These are phyloP conservation scores for Amylocystis lapponica DNA, from an alignment of 768 basidiomycete genomes.

Conservation along the genomic window DNA sequence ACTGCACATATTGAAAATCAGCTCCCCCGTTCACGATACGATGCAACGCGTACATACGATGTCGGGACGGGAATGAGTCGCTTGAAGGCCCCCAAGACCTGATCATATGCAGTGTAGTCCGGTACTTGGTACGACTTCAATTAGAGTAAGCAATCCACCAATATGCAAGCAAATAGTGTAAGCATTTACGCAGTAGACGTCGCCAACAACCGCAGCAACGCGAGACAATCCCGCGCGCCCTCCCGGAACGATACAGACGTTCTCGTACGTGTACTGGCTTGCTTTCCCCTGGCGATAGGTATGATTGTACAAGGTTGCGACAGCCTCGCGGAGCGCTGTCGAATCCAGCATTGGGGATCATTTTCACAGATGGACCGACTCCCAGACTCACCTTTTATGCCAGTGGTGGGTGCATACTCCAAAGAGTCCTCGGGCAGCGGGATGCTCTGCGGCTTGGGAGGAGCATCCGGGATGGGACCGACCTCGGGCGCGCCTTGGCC, in stretches of 20 bases:
- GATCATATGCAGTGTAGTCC: slow-evolving; percentile 88
- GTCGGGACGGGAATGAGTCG: slow-evolving; percentile 89
- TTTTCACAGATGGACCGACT: not conserved
- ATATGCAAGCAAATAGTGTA: slow-evolving; percentile 4
- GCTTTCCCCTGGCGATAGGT: slow-evolving; percentile 77
- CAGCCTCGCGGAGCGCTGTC: slow-evolving; percentile 77
- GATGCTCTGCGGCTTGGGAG: slow-evolving; percentile 59
- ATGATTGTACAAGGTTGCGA: slow-evolving; percentile 84
- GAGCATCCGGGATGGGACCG: slow-evolving; percentile 74
- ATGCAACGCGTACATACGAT: slow-evolving; percentile 45
- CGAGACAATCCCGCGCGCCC: slow-evolving; percentile 87
- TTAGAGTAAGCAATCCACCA: slow-evolving; percentile 5
- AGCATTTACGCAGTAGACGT: slow-evolving; percentile 57
- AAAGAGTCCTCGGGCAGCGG: slow-evolving; percentile 63
- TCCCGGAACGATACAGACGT: slow-evolving; percentile 93
- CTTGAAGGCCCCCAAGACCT: slow-evolving; percentile 80
- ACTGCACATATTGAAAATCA: slow-evolving; percentile 18
- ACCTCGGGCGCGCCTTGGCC: slow-evolving; percentile 94
- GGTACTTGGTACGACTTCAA: slow-evolving; percentile 81
- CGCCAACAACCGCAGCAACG: slow-evolving; percentile 86
- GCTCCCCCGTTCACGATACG: not conserved
- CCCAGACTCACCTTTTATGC: slow-evolving; percentile 77
- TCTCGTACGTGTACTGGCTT: slow-evolving; percentile 87
- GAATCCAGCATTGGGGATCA: slow-evolving; percentile 6
- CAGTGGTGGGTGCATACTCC: slow-evolving; percentile 92